A percentile compares a stretch with the other conserved stretches of the same genome.
Evolutionary conservation across 805 yeast species (phyloP).

Genomic region (Hanseniaspora mollemarum): DNA sequence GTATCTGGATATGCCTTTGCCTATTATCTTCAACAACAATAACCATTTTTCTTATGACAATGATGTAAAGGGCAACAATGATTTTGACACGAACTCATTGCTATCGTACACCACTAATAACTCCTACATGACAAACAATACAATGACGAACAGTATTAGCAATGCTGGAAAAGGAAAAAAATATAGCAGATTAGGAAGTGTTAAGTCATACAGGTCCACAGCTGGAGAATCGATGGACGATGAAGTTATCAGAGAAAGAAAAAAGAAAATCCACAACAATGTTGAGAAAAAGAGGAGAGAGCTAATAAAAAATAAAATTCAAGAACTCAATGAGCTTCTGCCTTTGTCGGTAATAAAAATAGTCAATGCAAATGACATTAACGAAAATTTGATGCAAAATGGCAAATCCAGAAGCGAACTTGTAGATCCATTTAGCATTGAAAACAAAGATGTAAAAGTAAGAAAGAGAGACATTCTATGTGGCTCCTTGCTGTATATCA

Average conservation of each 20-base stretch:
- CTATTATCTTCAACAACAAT: slow-evolving; percentile 4
- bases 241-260: slow-evolving; percentile 52
- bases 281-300: slow-evolving; percentile 89
- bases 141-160: background rate
- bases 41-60: background rate
- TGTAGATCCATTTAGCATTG: background rate
- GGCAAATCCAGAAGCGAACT: background rate
- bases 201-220: slow-evolving; percentile 21
- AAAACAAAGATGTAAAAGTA: background rate
- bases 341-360: slow-evolving; percentile 33
- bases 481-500: slow-evolving; percentile 9
- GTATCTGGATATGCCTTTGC: slow-evolving; percentile 11
- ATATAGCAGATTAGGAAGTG: slow-evolving; percentile 12
- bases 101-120: slow-evolving; percentile 13
- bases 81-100: slow-evolving; percentile 7
- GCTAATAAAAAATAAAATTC: slow-evolving; percentile 75
- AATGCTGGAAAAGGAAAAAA: slow-evolving; percentile 1
- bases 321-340: slow-evolving; percentile 67
- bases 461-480: slow-evolving; percentile 14
- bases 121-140: slow-evolving; percentile 8
- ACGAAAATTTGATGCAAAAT: background rate
- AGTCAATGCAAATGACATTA: slow-evolving; percentile 3
- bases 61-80: background rate
- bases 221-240: slow-evolving; percentile 27
- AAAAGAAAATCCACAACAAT: slow-evolving; percentile 86